These are phyloP conservation scores for Hemisphaericaspora xylofermentans DNA, from an alignment of 1,139 yeast species.

Conservation along the genomic window DNA sequence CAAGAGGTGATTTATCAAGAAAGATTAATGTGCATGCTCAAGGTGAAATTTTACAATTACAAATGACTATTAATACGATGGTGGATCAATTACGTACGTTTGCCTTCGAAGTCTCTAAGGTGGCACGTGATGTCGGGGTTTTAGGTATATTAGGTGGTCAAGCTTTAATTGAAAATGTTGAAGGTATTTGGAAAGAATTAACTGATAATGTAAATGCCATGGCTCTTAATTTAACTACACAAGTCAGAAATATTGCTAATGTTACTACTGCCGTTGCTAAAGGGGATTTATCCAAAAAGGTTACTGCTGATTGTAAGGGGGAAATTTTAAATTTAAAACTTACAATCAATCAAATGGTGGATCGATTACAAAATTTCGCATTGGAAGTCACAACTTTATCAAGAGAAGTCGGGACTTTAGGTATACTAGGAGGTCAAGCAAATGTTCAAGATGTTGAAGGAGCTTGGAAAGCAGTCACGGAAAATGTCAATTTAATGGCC, in stretches of 20 bases:
- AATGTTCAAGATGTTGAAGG: slow-evolving; percentile 92
- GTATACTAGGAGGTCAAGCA: slow-evolving; percentile 89
- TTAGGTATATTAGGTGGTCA: slow-evolving; percentile 87
- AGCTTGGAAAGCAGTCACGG: slow-evolving; percentile 90
- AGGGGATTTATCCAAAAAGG: slow-evolving; percentile 82
- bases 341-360: slow-evolving; percentile 85
- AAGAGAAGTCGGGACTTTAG: slow-evolving; percentile 86
- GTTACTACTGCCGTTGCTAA: slow-evolving; percentile 93
- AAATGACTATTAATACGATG: slow-evolving; percentile 81
- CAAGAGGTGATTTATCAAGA: slow-evolving; percentile 73
- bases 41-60: slow-evolving; percentile 76
- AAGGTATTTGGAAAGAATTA: slow-evolving; percentile 87
- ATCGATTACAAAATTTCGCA: slow-evolving; percentile 84
- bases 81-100: slow-evolving; percentile 85
- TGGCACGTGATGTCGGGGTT: slow-evolving; percentile 88
- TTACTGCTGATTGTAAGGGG: slow-evolving; percentile 87
- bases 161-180: slow-evolving; percentile 79
- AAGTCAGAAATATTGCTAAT: slow-evolving; percentile 85
- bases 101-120: slow-evolving; percentile 86
- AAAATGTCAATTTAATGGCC: slow-evolving; percentile 88
- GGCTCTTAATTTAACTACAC: slow-evolving; percentile 85
- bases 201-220: slow-evolving; percentile 89
- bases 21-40: slow-evolving; percentile 83
- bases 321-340: slow-evolving; percentile 79
- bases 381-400: slow-evolving; percentile 85